These are phyloP conservation scores for Eucalyptus erythrocorys DNA, from an alignment of 345 rosid species.

Conservation along the genomic window DNA sequence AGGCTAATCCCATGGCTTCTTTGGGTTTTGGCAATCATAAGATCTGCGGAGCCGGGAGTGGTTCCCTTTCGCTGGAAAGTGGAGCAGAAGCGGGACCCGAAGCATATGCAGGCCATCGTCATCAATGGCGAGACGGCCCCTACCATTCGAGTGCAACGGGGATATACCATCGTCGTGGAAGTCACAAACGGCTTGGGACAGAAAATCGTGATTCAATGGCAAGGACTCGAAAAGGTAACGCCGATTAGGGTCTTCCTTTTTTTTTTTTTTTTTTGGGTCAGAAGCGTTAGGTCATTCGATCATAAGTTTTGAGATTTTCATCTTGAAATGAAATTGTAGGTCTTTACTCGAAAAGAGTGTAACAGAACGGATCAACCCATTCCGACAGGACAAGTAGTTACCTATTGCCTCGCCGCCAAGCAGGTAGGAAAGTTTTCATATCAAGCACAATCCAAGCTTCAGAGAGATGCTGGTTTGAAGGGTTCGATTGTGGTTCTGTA, in stretches of 20 bases:
- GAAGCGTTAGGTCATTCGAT: not conserved
- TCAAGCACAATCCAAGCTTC: not conserved
- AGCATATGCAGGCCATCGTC: too few relatives aligned
- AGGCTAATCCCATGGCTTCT: too few relatives aligned
- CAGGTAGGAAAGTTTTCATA: not conserved
- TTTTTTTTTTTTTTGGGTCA: too few relatives aligned
- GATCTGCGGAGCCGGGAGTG: rapidly evolving
- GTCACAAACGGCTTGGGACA: rapidly evolving
- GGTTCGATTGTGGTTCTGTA: not conserved
- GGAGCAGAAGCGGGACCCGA: rapidly evolving
- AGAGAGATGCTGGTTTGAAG: not conserved
- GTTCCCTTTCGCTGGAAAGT: too few relatives aligned
- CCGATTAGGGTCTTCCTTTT: too few relatives aligned
- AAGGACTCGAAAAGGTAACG: too few relatives aligned
- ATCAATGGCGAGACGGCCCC: too few relatives aligned
- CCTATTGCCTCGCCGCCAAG: not conserved
- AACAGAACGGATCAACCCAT: not conserved
- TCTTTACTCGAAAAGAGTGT: rapidly evolving
- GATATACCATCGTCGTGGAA: too few relatives aligned
- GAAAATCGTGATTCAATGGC: rapidly evolving
- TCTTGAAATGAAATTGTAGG: not conserved
- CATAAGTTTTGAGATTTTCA: not conserved
- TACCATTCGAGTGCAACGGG: too few relatives aligned
- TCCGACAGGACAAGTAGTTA: not conserved
- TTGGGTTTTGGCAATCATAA: rapidly evolving